Base-by-base conservation (phyloP, 805 yeast species). In the Metschnikowia lochheadii region DNA sequence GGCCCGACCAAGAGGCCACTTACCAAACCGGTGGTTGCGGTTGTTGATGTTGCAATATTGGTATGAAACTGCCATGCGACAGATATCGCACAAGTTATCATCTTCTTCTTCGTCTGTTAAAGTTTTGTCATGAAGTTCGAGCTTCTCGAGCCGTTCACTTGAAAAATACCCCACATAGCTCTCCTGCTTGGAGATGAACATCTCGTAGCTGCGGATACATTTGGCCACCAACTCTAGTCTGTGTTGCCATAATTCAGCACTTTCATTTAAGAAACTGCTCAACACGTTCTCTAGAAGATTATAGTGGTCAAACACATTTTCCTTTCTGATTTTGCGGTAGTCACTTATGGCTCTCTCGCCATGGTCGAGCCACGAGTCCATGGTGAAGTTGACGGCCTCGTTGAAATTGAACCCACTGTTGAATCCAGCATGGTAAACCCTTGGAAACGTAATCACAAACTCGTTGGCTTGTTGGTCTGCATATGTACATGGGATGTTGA, bases 381-480 rank as follows among this genome's bases (percentile, higher is more conserved):
- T 80, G 2, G 91, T 84, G 63, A 87, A 87, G 48, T 64, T 74
- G 13, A 74, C 78, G 0, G 78, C 78, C 52, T 74, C 78, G 50
- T 74, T 74, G 57, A 74, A 69, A 55, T 74, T 74, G 54, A 73
- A 71, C 1, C 78, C 78, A 40, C 75, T 66, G 50, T 74, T 74
- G 59, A 74, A 74, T 0, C 78, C 78, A 6, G 78, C 73, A 52
- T 74, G 78, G 53, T 73, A 74, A 3, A 74, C 78, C 29, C 70
- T 52, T 0, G 78, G 78, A 46, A 65, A 74, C 0, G 78, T 74
- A 13, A 74, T 61, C 11, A 74, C 68, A 53, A 71, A 71, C 56
- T 74, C 78, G 46, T 88, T 88, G 1, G 92, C 84, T 13, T 79
- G 68, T 62, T 89, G 97, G 55, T 87, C 80, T 1, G 87, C 87